Base-by-base conservation (phyloP, 2,329 filamentous ascomycete species). In the Aurifilum marmelostoma region DNA sequence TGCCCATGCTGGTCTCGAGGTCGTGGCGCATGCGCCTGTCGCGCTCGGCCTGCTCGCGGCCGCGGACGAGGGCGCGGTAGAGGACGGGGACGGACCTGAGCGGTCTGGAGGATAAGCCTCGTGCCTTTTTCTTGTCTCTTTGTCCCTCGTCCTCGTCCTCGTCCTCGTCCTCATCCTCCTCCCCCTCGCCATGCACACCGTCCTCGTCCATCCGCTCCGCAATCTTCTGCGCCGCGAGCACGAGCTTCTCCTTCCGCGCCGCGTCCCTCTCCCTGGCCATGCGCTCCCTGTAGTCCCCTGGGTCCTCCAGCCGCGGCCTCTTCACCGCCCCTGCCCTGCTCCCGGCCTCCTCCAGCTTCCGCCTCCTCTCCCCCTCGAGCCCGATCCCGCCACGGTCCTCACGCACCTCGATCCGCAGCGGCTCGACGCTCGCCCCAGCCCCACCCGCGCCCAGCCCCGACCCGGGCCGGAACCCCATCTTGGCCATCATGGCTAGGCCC, bases 401-500 rank as follows among this genome's bases (percentile, higher is more conserved):
- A 78, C 96, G 97, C 76, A 97, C 80, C 69, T 85, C 84, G 63
- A 97, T 83, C 43, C 87, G 84, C 69, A 99, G 88, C 0, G 96
- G 96, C 77, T 97, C 92, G 2, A 37, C 87, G 74, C 34, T 32
- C 77, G 72, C 11, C 73, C 78, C 63, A 9, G 47, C 75, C 75
- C 16, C 74, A 3, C 11, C 43, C 18, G 47, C 64, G 41, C 64
- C 96, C 3, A 98, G 83, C 0, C 89, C 86, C 47, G 88, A 89
- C 32, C 94, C 94, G 27, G 88, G 83, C 69, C 89, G 91, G 82
- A 97, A 99, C 0, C 96, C 96, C 85, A 99, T 92, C 79, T 93
- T 95, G 29, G 93, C 91, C 94, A 99, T 97, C 93, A 99, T 97
- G 73, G 92, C 89, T 71, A 97, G 88, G 1, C 95, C 96, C 77